These are phyloP conservation scores for Boletus sp. DNA, from an alignment of 768 basidiomycete genomes.

Conservation along the genomic window DNA sequence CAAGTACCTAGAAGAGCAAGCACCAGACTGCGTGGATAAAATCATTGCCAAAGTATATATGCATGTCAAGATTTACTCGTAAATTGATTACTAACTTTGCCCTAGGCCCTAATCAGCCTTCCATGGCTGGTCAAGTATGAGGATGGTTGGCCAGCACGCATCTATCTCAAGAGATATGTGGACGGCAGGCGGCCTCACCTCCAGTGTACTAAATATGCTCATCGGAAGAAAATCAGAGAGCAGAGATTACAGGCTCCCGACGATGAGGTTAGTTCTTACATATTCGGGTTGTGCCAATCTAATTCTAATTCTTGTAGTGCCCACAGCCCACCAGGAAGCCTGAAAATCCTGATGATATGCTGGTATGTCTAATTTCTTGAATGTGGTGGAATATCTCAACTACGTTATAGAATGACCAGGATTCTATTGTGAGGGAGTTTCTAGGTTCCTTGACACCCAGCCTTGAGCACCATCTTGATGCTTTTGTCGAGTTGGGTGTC, in stretches of 20 bases:
- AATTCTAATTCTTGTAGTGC: neutral
- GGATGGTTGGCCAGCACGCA: slow-evolving; percentile 17
- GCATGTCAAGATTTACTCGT: neutral
- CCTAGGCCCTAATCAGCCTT: slow-evolving; percentile 8
- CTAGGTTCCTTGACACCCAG: slow-evolving; percentile 20
- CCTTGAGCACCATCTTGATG: slow-evolving; percentile 19
- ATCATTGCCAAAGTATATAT: slow-evolving; percentile 7
- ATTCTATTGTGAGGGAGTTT: slow-evolving; percentile 11
- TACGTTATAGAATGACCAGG: neutral
- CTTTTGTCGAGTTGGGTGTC: slow-evolving; percentile 23
- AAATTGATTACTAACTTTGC: neutral
- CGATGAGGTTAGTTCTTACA: neutral
- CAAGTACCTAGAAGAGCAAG: slow-evolving; percentile 21
- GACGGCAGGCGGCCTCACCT: slow-evolving; percentile 5
- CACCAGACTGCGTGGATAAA: slow-evolving; percentile 2
- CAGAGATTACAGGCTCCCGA: neutral
- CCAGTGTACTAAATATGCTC: neutral
- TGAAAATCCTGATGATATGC: neutral
- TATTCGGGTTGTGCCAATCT: neutral
- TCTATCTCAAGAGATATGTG: slow-evolving; percentile 23
- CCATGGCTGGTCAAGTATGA: slow-evolving; percentile 23
- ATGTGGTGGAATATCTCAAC: neutral
- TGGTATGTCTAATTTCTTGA: slow-evolving; percentile 5
- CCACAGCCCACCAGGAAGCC: neutral
- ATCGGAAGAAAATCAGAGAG: accelerated